Percentiles rank a stretch among this genome's conserved stretches.
Evolutionary conservation across 208 protist species (phyloP).

Genomic region (Jaenimonas drosophilae): DNA sequence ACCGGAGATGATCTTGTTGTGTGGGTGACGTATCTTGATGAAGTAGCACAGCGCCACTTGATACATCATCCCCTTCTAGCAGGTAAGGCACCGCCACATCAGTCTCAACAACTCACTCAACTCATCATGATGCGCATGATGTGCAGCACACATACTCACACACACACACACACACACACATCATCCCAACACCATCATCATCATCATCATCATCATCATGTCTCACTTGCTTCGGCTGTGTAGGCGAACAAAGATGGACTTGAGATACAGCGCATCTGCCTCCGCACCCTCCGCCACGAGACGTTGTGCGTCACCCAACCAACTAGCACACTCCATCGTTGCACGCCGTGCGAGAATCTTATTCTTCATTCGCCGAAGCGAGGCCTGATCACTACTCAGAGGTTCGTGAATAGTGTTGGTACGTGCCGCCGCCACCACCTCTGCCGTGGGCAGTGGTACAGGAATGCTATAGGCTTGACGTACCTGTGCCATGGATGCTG

Average conservation of each 20-base stretch:
- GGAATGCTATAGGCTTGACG: conserved; percentile 39
- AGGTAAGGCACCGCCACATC: no score
- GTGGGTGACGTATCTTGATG: neutral
- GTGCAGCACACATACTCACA: no score
- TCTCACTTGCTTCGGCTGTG: no score
- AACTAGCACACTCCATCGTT: conserved; percentile 18
- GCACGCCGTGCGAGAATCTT: conserved; percentile 25
- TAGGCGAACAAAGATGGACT: no score
- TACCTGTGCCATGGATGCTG: conserved; percentile 11
- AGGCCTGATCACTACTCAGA: conserved; percentile 1
- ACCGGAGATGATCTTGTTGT: neutral
- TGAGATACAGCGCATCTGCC: neutral
- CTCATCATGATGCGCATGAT: no score
- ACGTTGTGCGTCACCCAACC: conserved; percentile 8
- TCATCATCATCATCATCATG: no score
- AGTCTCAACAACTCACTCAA: no score
- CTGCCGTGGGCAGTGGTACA: conserved; percentile 34
- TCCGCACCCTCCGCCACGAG: neutral
- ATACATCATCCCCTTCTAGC: no score
- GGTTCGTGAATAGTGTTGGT: conserved; percentile 23
- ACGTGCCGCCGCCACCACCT: conserved; percentile 22
- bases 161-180: no score
- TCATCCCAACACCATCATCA: no score
- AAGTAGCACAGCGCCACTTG: neutral
- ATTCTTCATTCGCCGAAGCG: conserved; percentile 23